Evolutionary conservation across 768 basidiomycete species (phyloP).

Genomic region (Tephrocybe rancida): DNA sequence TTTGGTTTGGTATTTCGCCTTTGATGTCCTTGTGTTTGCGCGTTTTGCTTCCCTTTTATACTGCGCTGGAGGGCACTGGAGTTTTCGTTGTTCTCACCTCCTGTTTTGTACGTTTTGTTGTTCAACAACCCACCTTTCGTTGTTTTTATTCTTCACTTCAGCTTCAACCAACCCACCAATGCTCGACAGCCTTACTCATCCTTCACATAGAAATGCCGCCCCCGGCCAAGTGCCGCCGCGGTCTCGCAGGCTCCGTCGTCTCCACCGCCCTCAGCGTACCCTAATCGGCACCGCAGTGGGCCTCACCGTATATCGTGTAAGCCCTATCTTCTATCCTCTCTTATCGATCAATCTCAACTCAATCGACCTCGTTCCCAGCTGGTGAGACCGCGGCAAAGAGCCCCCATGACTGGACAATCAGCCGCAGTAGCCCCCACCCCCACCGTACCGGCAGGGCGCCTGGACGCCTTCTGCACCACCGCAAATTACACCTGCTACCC

Average conservation of each 20-base stretch:
- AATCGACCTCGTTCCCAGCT: conserved; percentile 42
- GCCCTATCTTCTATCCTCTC: conserved; percentile 32
- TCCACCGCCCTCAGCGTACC: conserved; percentile 82
- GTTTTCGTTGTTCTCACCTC: conserved; percentile 4
- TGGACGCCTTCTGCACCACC: conserved; percentile 39
- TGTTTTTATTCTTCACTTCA: conserved; percentile 13
- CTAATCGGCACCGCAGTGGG: conserved; percentile 88
- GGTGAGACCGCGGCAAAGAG: conserved; percentile 76
- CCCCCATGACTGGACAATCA: conserved; percentile 13
- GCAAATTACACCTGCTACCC: conserved; percentile 32
- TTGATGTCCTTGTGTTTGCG: too few relatives aligned
- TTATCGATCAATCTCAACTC: not conserved
- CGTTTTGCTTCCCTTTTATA: conserved; percentile 12
- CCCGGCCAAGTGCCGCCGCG: conserved; percentile 78
- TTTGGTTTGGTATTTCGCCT: not conserved
- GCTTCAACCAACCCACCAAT: conserved; percentile 22
- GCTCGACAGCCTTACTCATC: conserved; percentile 42
- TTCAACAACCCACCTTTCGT: conserved; percentile 1
- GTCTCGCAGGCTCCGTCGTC: conserved; percentile 80
- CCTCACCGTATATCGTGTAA: conserved; percentile 86
- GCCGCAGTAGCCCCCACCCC: conserved; percentile 50
- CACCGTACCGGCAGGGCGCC: conserved; percentile 65
- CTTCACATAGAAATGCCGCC: conserved; percentile 72
- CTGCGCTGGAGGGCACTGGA: not conserved
- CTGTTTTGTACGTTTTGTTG: not conserved